These are phyloP conservation scores for Coelastrella sp. DNA, from an alignment of 139 green algal species.

Conservation along the genomic window DNA sequence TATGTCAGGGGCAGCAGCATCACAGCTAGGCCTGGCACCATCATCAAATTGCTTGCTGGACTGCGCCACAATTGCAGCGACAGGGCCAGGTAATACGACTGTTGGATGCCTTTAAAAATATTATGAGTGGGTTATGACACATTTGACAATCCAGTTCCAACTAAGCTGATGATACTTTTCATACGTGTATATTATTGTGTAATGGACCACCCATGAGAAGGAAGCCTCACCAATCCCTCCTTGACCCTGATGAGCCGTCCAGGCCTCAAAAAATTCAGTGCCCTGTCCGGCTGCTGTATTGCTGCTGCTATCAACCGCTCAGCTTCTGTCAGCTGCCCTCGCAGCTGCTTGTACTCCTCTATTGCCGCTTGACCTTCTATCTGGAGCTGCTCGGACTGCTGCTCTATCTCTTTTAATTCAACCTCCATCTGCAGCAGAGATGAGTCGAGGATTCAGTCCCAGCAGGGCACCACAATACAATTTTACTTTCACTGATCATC, in stretches of 20 bases:
- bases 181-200: too few relatives aligned
- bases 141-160: neutral
- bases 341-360: constrained; percentile 28
- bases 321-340: constrained; percentile 6
- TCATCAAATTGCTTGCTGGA: too few relatives aligned
- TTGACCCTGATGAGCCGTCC: constrained; percentile 80
- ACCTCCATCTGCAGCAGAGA: constrained; percentile 51
- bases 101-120: too few relatives aligned
- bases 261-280: constrained; percentile 81
- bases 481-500: too few relatives aligned
- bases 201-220: too few relatives aligned
- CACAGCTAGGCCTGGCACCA: neutral
- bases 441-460: neutral
- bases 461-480: too few relatives aligned
- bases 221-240: neutral
- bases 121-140: neutral
- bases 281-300: constrained; percentile 15
- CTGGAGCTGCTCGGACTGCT: constrained; percentile 41
- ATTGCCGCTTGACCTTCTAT: constrained; percentile 16
- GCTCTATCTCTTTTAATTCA: constrained; percentile 59
- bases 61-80: too few relatives aligned
- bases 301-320: constrained; percentile 1
- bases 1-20: too few relatives aligned
- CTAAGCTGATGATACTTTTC: too few relatives aligned
- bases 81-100: too few relatives aligned